Conservation (phyloP, 2,329 filamentous ascomycete genomes). For the Penicillium digitatum region DNA sequence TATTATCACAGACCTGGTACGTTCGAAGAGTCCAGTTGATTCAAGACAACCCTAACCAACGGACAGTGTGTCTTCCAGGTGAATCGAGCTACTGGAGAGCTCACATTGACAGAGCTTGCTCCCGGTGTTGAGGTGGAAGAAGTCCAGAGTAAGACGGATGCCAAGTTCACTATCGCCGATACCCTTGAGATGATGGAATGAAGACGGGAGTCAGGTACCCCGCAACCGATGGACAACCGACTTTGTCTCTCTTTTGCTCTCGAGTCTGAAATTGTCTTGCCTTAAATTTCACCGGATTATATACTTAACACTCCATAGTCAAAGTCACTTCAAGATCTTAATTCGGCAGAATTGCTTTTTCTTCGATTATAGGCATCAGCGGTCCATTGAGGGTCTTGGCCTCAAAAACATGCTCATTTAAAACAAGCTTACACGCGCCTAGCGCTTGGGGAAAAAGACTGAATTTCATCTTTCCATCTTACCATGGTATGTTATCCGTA, state of each 20-base stretch:
- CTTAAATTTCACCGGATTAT: too few species aligned
- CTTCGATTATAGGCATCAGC: not conserved
- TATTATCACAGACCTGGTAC: slow-evolving; percentile 68
- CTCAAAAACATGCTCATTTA: not conserved
- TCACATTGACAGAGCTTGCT: slow-evolving; percentile 62
- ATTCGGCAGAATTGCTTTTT: not conserved
- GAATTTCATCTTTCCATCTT: not conserved
- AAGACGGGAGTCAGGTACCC: not conserved
- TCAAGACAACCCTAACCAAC: not conserved
- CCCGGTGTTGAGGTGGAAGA: slow-evolving; percentile 66
- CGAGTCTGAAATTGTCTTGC: too few species aligned
- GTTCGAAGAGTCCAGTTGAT: slow-evolving; percentile 27
- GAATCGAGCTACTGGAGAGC: slow-evolving; percentile 53
- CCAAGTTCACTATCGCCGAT: slow-evolving; percentile 61
- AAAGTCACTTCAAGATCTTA: too few species aligned
- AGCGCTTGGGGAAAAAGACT: not conserved
- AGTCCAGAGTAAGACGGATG: slow-evolving; percentile 65
- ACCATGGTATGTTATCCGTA: not conserved
- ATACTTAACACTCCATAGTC: too few species aligned
- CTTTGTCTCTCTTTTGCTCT: not conserved
- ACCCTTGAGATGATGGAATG: slow-evolving; percentile 52
- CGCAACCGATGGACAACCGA: not conserved
- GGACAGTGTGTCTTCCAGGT: slow-evolving; percentile 70
- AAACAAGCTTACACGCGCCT: not conserved
- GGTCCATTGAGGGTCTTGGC: not conserved